Evolutionary conservation across 805 yeast genomes (phyloP).

Genomic region (Metschnikowia kunwiensis): DNA sequence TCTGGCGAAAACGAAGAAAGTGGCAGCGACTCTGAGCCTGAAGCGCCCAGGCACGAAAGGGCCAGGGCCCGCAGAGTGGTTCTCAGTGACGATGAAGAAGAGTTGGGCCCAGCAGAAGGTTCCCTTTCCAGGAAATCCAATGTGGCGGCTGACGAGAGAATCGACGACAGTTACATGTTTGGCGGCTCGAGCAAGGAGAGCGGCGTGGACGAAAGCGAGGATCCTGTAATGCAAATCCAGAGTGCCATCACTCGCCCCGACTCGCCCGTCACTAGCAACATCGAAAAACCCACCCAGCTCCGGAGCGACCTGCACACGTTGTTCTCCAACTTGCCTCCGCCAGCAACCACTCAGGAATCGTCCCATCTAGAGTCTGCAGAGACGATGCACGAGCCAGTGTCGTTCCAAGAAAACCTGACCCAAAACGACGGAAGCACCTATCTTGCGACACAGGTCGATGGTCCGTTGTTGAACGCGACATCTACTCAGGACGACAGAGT

Average conservation of each 20-base stretch:
- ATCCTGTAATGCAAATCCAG: slow-evolving; percentile 17
- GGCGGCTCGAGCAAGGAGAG: slow-evolving; percentile 12
- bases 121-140: no score
- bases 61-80: slow-evolving; percentile 10
- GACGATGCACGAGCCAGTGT: slow-evolving; percentile 15
- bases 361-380: slow-evolving; percentile 4
- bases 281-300: slow-evolving; percentile 4
- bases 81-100: slow-evolving; percentile 19
- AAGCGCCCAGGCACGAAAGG: slow-evolving; percentile 7
- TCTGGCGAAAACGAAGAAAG: slow-evolving; percentile 4
- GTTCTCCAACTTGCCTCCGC: slow-evolving; percentile 31
- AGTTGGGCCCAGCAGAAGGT: no score
- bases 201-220: slow-evolving; percentile 11
- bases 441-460: slow-evolving; percentile 20
- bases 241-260: slow-evolving; percentile 13
- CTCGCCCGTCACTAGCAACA: slow-evolving; percentile 8
- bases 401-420: slow-evolving; percentile 22
- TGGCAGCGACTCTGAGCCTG: slow-evolving; percentile 18
- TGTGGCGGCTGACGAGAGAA: slow-evolving; percentile 16
- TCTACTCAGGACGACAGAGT: slow-evolving; percentile 10
- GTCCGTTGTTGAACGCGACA: slow-evolving; percentile 1
- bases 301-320: slow-evolving; percentile 12
- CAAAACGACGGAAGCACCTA: slow-evolving; percentile 13
- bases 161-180: slow-evolving; percentile 20
- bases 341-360: slow-evolving; percentile 11